These are phyloP conservation scores for Mycena latifolia DNA, from an alignment of 768 basidiomycete species.

Conservation along the genomic window DNA sequence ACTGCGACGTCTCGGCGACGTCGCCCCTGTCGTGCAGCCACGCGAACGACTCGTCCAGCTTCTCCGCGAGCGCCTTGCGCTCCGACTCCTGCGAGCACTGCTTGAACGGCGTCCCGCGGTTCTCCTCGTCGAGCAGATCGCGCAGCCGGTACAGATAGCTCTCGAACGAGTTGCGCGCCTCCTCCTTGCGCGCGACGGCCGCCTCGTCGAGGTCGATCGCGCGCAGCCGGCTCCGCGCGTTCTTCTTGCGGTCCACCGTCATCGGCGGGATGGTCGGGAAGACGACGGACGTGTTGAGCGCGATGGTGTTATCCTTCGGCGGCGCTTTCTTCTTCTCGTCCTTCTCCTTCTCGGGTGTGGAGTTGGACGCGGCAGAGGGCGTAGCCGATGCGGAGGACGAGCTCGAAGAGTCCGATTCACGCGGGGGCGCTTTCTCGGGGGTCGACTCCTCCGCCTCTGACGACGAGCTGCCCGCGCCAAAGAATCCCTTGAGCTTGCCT, in stretches of 20 bases:
- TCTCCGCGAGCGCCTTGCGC: constrained; percentile 70
- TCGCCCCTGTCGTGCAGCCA: constrained; percentile 94
- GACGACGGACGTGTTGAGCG: constrained; percentile 71
- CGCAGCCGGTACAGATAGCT: constrained; percentile 93
- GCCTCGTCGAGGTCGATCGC: constrained; percentile 84
- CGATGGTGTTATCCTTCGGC: constrained; percentile 72
- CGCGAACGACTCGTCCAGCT: constrained; percentile 77
- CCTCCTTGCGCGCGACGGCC: constrained; percentile 83
- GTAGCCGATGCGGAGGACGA: constrained; percentile 46
- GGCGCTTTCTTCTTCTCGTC: constrained; percentile 49
- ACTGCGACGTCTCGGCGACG: constrained; percentile 78
- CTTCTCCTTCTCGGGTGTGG: constrained; percentile 48
- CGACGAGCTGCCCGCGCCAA: constrained; percentile 70
- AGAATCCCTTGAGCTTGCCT: constrained; percentile 92
- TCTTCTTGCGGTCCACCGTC: constrained; percentile 81
- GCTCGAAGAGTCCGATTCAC: constrained; percentile 51
- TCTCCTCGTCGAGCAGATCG: constrained; percentile 80
- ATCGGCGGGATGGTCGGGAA: constrained; percentile 82
- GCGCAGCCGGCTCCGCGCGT: constrained; percentile 78
- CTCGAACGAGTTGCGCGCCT: constrained; percentile 92
- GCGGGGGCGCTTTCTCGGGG: constrained; percentile 59
- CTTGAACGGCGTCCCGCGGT: constrained; percentile 79
- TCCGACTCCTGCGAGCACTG: constrained; percentile 86
- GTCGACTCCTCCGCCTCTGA: constrained; percentile 51
- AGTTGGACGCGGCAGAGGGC: constrained; percentile 54